A percentile compares a stretch with the other conserved stretches of the same genome.
Conservation (phyloP, 768 basidiomycete species). For the Podaxis sp. region DNA sequence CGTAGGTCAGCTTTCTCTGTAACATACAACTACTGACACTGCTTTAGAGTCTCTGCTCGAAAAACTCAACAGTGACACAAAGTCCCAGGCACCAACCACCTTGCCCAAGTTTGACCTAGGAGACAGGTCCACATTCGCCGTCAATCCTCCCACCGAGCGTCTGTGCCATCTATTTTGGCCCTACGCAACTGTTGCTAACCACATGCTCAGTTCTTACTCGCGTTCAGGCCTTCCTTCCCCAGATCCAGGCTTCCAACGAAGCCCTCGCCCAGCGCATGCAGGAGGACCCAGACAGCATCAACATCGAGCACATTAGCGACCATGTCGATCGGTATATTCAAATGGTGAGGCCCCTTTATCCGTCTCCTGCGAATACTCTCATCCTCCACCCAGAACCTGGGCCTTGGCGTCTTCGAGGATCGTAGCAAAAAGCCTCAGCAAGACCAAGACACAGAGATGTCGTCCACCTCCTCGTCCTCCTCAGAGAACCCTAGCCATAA, state of each 20-base stretch:
- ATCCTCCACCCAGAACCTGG: slow-evolving; percentile 49
- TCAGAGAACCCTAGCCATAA: slow-evolving; percentile 27
- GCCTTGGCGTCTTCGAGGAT: slow-evolving; percentile 61
- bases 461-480: slow-evolving; percentile 25
- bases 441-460: slow-evolving; percentile 31
- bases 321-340: slow-evolving; percentile 58
- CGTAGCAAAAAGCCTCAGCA: slow-evolving; percentile 22
- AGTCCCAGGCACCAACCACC: slow-evolving; percentile 19
- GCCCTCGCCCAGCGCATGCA: slow-evolving; percentile 45
- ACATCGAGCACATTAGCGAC: slow-evolving; percentile 63
- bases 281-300: slow-evolving; percentile 55
- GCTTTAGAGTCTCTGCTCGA: slow-evolving; percentile 40
- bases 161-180: slow-evolving; percentile 23
- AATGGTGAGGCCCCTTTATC: slow-evolving; percentile 45
- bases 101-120: slow-evolving; percentile 36
- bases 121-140: slow-evolving; percentile 33
- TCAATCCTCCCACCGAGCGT: slow-evolving; percentile 52
- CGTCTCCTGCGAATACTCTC: neutral
- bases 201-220: slow-evolving; percentile 59
- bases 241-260: slow-evolving; percentile 64
- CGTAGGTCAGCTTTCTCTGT: slow-evolving; percentile 14
- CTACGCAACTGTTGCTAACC: slow-evolving; percentile 2
- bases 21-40: neutral
- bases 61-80: slow-evolving; percentile 32
- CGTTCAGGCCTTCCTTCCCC: slow-evolving; percentile 66